Base-by-base conservation (phyloP, 2,329 filamentous ascomycete species). In the Diplodia sapinea region DNA sequence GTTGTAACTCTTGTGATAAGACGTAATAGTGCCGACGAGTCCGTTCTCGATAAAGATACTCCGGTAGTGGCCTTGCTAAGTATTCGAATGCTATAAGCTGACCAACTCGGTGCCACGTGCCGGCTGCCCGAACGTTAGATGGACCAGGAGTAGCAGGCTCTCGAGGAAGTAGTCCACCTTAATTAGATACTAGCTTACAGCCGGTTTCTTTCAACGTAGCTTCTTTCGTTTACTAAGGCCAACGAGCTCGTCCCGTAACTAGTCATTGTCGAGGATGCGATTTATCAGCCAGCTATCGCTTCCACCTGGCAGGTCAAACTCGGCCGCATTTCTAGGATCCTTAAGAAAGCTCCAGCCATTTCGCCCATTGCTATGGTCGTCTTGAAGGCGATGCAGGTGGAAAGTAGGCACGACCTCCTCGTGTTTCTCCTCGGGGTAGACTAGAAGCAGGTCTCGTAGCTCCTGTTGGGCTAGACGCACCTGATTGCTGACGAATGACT, bases 11-110 rank as follows among this genome's bases (percentile, higher is more conserved):
- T 73, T 74, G 65, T 75, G 67, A 66, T 73, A 74, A n/a, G 49
- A 38, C 9, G 70, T 73, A n/a, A 73, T 69, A 54, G 71, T 71
- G 47, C 67, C 70, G 12, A 74, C 68, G 40, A 70, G 69, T 4
- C 70, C 59, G 36, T 75, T 63, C 65, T 75, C 66, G 29, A 74
- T 68, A 54, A 75, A 73, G 36, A 74, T 62, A 33, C 69, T 67
- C 15, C 69, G 56, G 23, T 61, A 36, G 1, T 47, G 49, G 2
- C 69, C 67, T 40, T 70, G 47, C 6, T n/a, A 49, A 4, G 65
- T 71, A 57, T 74, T 74, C 3, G 55, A 67, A 49, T 74, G 69
- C 49, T 55, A 63, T n/a, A 74, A 56, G 64, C 68, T 74, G 8
- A 72, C 31, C 6, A 74, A 31, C 64, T 74, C 71, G 4, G 69